These are phyloP conservation scores for Syzygium grande DNA, from an alignment of 345 rosid species.

Conservation along the genomic window DNA sequence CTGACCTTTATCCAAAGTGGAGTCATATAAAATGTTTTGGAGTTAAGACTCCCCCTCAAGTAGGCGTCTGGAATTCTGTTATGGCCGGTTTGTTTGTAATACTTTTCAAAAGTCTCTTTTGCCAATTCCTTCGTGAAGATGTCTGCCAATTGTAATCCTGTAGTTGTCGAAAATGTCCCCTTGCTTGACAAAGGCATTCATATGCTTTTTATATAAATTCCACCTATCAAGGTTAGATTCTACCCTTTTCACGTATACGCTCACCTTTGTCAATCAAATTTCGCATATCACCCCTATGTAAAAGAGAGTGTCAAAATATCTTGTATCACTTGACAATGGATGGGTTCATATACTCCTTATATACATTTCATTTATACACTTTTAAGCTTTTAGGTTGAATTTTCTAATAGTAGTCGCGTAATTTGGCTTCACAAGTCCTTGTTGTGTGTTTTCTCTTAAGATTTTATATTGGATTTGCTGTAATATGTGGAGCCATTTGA, in stretches of 20 bases:
- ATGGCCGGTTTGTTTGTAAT: neutral
- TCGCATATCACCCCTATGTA: neutral
- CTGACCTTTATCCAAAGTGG: neutral
- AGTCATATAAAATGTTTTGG: neutral
- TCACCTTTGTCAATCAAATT: fast-evolving
- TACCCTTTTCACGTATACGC: fast-evolving
- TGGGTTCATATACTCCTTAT: too few species aligned
- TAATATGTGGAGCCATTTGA: too few species aligned
- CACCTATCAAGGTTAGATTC: neutral
- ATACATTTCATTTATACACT: neutral
- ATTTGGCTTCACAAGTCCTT: neutral
- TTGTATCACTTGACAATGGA: too few species aligned
- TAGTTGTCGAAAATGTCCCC: neutral
- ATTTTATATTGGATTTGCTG: neutral
- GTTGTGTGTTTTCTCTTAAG: neutral
- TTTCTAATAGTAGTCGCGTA: fast-evolving
- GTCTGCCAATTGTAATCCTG: fast-evolving
- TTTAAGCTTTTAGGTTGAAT: too few species aligned
- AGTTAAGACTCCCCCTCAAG: neutral
- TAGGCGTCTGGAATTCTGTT: neutral
- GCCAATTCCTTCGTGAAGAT: neutral
- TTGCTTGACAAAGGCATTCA: fast-evolving
- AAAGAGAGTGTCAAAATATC: neutral
- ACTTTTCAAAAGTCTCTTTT: neutral
- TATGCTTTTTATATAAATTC: neutral